Conservation (phyloP, 805 yeast genomes). For the Sugiyamaella mastotermitis region DNA sequence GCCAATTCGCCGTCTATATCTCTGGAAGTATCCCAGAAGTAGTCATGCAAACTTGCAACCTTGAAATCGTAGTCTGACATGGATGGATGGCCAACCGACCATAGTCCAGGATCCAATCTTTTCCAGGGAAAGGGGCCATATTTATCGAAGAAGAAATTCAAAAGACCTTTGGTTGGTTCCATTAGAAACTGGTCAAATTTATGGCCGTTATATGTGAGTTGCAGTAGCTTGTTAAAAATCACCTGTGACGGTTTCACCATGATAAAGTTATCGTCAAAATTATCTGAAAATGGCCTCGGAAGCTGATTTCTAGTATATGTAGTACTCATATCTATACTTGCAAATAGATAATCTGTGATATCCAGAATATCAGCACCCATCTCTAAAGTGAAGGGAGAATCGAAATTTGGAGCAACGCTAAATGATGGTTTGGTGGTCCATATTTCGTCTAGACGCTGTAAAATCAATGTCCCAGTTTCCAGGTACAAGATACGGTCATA, state of each 20-base stretch:
- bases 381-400: conserved; percentile 5
- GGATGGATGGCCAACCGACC: conserved; percentile 12
- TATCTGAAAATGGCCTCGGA: conserved; percentile 3
- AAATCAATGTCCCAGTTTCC: conserved; percentile 13
- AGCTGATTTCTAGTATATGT: conserved; percentile 4
- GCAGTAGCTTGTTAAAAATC: conserved; percentile 7
- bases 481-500: conserved; percentile 13
- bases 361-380: conserved; percentile 8
- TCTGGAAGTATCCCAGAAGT: conserved; percentile 5
- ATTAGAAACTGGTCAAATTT: conserved; percentile 13
- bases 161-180: no score
- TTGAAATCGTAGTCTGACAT: conserved; percentile 9
- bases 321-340: conserved; percentile 13
- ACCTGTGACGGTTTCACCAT: conserved; percentile 6
- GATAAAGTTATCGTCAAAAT: conserved; percentile 14
- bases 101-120: conserved; percentile 9
- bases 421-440: no score
- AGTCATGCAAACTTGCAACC: conserved; percentile 13
- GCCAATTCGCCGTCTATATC: no score
- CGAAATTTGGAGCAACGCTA: no score
- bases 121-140: conserved; percentile 11
- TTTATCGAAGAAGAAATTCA: conserved; percentile 11
- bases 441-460: conserved; percentile 7
- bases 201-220: conserved; percentile 3
- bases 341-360: conserved; percentile 13